Conservation (phyloP, 1,284 basidiomycete genomes). For the Microbotryum silenes-acaulis region DNA sequence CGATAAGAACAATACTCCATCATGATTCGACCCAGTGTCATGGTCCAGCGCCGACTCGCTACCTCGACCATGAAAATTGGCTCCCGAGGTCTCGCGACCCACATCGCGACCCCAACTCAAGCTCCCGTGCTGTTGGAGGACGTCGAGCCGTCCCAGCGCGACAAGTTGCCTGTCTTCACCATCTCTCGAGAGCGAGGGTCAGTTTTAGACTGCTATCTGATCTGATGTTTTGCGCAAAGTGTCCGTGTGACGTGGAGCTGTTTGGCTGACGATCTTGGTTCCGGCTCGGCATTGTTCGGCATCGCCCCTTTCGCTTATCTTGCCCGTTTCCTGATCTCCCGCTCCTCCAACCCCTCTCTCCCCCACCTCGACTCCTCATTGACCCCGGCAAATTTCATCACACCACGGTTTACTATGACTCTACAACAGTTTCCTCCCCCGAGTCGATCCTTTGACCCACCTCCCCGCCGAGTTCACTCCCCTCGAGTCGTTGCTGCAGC, state of each 20-base stretch:
- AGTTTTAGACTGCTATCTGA: neutral
- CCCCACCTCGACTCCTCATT: neutral
- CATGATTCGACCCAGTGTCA: no score
- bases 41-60: no score
- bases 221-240: neutral
- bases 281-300: neutral
- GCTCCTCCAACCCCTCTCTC: neutral
- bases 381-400: neutral
- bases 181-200: slow-evolving; percentile 1
- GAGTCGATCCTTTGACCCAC: slow-evolving; percentile 32
- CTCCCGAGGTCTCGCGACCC: neutral
- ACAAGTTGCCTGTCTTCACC: slow-evolving; percentile 5
- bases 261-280: neutral
- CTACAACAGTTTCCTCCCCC: slow-evolving; percentile 8
- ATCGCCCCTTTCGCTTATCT: neutral
- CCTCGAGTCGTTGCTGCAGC: slow-evolving; percentile 33
- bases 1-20: no score
- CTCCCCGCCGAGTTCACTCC: slow-evolving; percentile 31
- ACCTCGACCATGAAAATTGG: no score
- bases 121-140: slow-evolving; percentile 6
- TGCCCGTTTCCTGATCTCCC: neutral
- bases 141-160: neutral
- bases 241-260: neutral
- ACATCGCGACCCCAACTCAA: neutral
- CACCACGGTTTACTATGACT: neutral